These are phyloP conservation scores for Chloris gayana DNA, from an alignment of 176 grass and related monocot genomes.

Conservation along the genomic window DNA sequence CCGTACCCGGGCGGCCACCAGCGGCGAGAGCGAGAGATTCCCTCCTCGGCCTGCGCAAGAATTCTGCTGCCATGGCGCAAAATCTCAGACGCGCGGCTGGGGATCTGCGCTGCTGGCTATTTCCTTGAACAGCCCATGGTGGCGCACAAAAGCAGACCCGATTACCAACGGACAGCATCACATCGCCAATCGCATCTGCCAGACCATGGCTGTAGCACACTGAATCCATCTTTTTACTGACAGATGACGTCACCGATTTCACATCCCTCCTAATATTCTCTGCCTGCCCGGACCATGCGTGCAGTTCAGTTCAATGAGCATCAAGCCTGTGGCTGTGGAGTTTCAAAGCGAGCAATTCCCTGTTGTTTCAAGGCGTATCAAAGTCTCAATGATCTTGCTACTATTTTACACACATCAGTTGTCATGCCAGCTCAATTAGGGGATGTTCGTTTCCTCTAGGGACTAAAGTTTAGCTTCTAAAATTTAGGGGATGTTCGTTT, in stretches of 20 bases:
- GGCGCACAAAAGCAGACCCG: slow-evolving; percentile 8
- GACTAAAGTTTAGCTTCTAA: too few relatives aligned
- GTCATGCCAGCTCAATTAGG: too few relatives aligned
- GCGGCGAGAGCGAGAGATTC: too few relatives aligned
- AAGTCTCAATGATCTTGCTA: too few relatives aligned
- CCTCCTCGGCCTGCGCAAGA: too few relatives aligned
- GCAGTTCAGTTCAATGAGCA: not conserved
- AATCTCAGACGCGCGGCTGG: not conserved
- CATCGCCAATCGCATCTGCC: not conserved
- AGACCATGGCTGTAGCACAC: not conserved
- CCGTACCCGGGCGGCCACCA: too few relatives aligned
- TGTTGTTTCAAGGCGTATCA: too few relatives aligned
- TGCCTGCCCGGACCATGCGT: not conserved
- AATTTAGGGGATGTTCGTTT: too few relatives aligned
- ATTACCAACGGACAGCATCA: slow-evolving; percentile 1
- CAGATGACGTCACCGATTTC: not conserved
- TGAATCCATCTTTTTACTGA: not conserved
- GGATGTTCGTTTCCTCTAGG: too few relatives aligned
- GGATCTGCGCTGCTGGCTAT: not conserved
- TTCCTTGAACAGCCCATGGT: slow-evolving; percentile 36
- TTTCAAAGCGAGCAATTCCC: not conserved
- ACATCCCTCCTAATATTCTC: not conserved
- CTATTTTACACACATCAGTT: too few relatives aligned
- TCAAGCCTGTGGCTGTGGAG: too few relatives aligned
- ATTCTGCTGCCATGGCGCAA: not conserved